Conservation (phyloP, 257 asterid species). For the Vinca minor region DNA sequence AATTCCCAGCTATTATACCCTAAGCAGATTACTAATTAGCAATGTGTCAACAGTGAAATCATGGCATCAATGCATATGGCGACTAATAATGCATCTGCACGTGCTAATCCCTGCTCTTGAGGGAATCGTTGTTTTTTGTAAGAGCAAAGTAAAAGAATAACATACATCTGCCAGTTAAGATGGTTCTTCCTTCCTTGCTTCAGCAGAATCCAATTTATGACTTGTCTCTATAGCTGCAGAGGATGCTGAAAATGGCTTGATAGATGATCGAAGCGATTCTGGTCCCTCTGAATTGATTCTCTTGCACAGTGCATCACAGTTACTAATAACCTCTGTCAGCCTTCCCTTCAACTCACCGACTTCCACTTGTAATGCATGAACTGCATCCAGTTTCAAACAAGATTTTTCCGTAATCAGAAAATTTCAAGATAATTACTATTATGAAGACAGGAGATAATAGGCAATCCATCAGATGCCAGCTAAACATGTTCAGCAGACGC, state of each 20-base stretch:
- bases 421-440: background rate
- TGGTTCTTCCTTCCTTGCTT: background rate
- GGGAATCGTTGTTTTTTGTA: too few species aligned
- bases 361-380: conserved; percentile 79
- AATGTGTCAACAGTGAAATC: too few species aligned
- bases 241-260: conserved; percentile 46
- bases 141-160: background rate
- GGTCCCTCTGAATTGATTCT: conserved; percentile 76
- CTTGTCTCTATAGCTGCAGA: conserved; percentile 24
- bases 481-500: background rate
- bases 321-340: conserved; percentile 80
- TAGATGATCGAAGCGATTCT: conserved; percentile 60
- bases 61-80: too few species aligned
- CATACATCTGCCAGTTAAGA: conserved; percentile 5
- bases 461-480: background rate
- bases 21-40: too few species aligned
- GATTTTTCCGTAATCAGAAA: background rate
- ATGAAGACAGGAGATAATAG: background rate
- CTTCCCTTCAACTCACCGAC: conserved; percentile 92
- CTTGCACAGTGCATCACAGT: conserved; percentile 87
- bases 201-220: background rate
- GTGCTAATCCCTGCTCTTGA: background rate
- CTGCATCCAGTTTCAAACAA: conserved; percentile 36
- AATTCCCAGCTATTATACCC: background rate
- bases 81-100: too few species aligned